Base-by-base conservation (phyloP, 2,329 filamentous ascomycete genomes). In the Talaromyces rugulosus region DNA sequence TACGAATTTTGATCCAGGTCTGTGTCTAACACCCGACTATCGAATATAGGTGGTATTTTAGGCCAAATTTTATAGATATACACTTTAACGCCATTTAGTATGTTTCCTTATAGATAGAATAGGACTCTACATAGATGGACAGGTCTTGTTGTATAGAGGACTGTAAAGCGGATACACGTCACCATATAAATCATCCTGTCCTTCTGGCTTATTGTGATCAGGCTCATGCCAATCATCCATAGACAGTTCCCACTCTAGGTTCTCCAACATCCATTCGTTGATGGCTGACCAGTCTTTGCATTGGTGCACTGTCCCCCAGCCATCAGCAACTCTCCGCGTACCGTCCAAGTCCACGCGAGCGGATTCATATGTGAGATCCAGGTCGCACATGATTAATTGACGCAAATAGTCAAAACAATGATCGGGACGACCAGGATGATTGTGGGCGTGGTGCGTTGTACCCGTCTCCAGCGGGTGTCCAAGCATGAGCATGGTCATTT, bases 401-500 rank as follows among this genome's bases (percentile, higher is more conserved):
- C 56, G 56, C 28, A 58, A 44, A 58, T 58, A 58, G 56, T 58
- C 56, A 51, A 58, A 58, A 18, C 56, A 58, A 51, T 58, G 56
- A 51, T 58, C 56, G 8, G 56, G 56, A n/a, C 56, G 56, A 18
- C 56, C 56, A 5, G 56, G 56, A 18, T 58, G 56, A 27, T 58
- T 58, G 28, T 58, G 56, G 16, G 56, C 42, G 9, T 58, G 40
- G 31, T 58, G 56, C n/a, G 23, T 50, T 18, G 56, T 58, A 30
- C 42, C 56, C 8, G 23, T 51, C 28, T 58, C 56, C 31, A 58
- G n/a, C 4, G 56, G 7, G 40, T 58, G 56, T 12, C 56, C 56
- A 16, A 58, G 56, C 1, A 58, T 58, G 28, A 58, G 56, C 56
- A 58, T 58, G 18, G 56, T 58, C 56, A 58, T 58, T 58, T 58